Base-by-base conservation (phyloP, 192 early-diverging fungal species). In the Allomyces macrogynus region DNA sequence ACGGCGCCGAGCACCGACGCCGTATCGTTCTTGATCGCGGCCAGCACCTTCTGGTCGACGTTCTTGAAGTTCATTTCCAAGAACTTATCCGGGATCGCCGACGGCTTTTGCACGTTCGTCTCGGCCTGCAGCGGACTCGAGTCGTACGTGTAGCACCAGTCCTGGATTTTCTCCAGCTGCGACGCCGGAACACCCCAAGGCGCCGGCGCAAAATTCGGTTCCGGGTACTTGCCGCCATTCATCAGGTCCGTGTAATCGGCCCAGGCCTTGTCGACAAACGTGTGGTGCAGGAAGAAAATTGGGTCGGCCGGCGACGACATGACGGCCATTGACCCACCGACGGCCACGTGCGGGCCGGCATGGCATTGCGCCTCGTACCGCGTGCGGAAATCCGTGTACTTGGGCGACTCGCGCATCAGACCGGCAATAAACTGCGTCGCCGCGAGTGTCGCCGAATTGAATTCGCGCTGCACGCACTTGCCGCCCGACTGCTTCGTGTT, bases 221-320 rank as follows among this genome's bases (percentile, higher is more conserved):
- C 32, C 32, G 32, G 32, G 32, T 40, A 40, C 32, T 40, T 40
- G 32, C 32, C 32, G 32, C 32, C 32, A 8, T 8, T 40, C 32
- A 40, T 40, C 32, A 40, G 7, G 32, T 40, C 32, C 4, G 32
- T 40, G 32, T 40, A 82, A 42, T 73, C 68, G 24, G 71, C 72
- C 79, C 79, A 85, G 62, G 83, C 61, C 71, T 77, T 77, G 72
- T 81, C 85, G 40, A 86, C 76, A 68, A 77, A 79, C n/a, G 78
- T 76, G 67, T 86, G 85, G 72, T 86, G 82, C 63, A 86, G 65
- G 63, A 77, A 63, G 32, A 25, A 25, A 8, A 27, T 63, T 3
- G 62, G 24, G 22, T 63, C 25, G 20, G 16, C 20, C 20, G 49
- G 49, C 1, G 16, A 20, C 3, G 49, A 3, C 49, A 57, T 57